A percentile compares a stretch with the other conserved stretches of the same genome.
Evolutionary conservation across 2,329 filamentous ascomycete species (phyloP).

Genomic region (Fusarium sp.): DNA sequence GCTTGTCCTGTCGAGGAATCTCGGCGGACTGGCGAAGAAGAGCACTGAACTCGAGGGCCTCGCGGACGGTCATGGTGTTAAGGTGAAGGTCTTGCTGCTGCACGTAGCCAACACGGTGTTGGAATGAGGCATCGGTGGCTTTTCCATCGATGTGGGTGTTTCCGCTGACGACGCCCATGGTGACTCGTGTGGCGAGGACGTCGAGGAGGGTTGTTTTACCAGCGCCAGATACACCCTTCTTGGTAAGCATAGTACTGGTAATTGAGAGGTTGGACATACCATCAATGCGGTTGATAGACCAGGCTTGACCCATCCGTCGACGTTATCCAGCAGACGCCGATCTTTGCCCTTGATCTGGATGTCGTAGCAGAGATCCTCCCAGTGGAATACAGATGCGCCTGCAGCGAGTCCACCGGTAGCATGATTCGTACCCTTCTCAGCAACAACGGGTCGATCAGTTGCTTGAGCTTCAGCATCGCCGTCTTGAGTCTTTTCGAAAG

Average conservation of each 20-base stretch:
- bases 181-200: constrained; percentile 78
- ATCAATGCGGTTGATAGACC: constrained; percentile 74
- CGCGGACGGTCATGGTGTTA: constrained; percentile 73
- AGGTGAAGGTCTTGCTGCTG: constrained; percentile 81
- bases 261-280: neutral
- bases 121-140: constrained; percentile 72
- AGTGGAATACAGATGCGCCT: constrained; percentile 70
- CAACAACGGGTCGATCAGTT: constrained; percentile 44
- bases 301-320: constrained; percentile 83
- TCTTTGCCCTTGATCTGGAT: constrained; percentile 74
- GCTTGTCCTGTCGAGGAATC: constrained; percentile 55
- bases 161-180: constrained; percentile 79
- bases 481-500: constrained; percentile 62
- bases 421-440: constrained; percentile 30
- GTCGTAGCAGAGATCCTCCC: constrained; percentile 74
- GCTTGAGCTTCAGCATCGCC: constrained; percentile 45
- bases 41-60: constrained; percentile 69
- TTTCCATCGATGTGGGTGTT: constrained; percentile 78
- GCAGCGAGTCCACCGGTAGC: constrained; percentile 6
- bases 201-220: constrained; percentile 83
- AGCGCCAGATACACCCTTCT: constrained; percentile 73
- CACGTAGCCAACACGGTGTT: constrained; percentile 78
- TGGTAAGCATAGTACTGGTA: neutral
- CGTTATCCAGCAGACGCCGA: constrained; percentile 76
- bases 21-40: constrained; percentile 74